Conservation (phyloP, 352 stramenopile species). For the Phytophthora sojae region DNA sequence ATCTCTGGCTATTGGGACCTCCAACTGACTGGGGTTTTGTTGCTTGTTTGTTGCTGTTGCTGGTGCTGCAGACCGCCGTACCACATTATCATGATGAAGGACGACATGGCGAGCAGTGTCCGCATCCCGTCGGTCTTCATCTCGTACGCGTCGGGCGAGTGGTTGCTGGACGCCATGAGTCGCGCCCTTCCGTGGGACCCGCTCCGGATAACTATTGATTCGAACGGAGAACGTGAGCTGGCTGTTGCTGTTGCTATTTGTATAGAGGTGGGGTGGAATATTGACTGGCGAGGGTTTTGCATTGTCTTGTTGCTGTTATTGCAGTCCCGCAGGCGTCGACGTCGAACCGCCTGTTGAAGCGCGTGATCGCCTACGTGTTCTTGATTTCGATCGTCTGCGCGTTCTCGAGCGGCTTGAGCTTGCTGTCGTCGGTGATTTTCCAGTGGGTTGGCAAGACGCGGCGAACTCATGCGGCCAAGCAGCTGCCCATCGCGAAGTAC, state of each 20-base stretch:
- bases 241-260: background rate
- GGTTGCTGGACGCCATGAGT: conserved; percentile 50
- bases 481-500: conserved; percentile 67
- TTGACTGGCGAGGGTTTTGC: background rate
- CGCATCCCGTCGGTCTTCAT: conserved; percentile 80
- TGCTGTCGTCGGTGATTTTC: conserved; percentile 74
- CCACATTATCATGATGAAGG: conserved; percentile 89
- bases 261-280: background rate
- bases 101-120: conserved; percentile 71
- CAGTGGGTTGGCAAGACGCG: conserved; percentile 66
- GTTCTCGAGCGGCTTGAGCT: conserved; percentile 77
- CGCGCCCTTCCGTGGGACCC: conserved; percentile 61
- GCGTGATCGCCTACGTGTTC: conserved; percentile 77
- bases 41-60: background rate
- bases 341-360: conserved; percentile 71
- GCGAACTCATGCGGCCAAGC: conserved; percentile 59
- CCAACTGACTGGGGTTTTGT: background rate
- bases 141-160: conserved; percentile 68
- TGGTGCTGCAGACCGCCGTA: conserved; percentile 55
- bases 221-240: conserved; percentile 66
- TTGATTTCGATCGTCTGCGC: conserved; percentile 82
- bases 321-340: conserved; percentile 63
- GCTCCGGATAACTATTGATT: conserved; percentile 64
- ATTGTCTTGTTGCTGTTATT: conserved; percentile 4
- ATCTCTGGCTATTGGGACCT: too few relatives aligned